Base-by-base conservation (phyloP, 225 moss, liverwort and hornwort species). In the Marchantia polymorpha region DNA sequence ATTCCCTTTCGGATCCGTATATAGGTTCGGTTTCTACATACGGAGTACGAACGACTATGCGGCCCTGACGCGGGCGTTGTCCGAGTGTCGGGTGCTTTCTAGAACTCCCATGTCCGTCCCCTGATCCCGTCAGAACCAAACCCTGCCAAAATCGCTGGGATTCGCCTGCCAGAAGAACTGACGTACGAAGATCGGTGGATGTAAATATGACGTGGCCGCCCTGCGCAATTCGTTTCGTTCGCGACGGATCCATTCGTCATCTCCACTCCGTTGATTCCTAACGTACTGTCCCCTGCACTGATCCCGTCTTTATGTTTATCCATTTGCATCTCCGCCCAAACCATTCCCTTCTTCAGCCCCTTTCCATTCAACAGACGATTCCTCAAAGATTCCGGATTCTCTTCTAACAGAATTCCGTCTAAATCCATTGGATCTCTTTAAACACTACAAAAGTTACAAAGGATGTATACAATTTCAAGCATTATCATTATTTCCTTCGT, bases 1-100 rank as follows among this genome's bases (percentile, higher is more conserved):
- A 31, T 31, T 46, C 68, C 14, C 56, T 8, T 39, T 46, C 0
- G 39, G 68, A 39, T 68, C 39, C 68, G 68, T 68, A 68, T 68
- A 17, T 30, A 13, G 31, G 10, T 3, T 13, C 10, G 26, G 14
- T 2, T 31, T 15, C 3, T 15, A 39, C 65, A 29, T 65, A 26
- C 65, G 29, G 0, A 3, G 25, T 27, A 65, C 65, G 1, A 65
- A 26, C 10, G 56, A 56, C 56, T 19, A 39, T 39, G 39, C 39
- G 39, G 15, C 59, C 4, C 16, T 59, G 59, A 59, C 16, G 29
- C 26, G 31, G 7, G 68, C 39, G 8, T 16, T 46, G 68, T 68
- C 68, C 68, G 31, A 68, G 68, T 68, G 68, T 68, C 68, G 68
- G 68, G 68, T 68, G 7, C 68, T 68, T 68, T 68, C 31, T 68